phyloP scores from a whole-genome alignment of 345 rosid species.

The Bruguiera sexangula region DNA sequence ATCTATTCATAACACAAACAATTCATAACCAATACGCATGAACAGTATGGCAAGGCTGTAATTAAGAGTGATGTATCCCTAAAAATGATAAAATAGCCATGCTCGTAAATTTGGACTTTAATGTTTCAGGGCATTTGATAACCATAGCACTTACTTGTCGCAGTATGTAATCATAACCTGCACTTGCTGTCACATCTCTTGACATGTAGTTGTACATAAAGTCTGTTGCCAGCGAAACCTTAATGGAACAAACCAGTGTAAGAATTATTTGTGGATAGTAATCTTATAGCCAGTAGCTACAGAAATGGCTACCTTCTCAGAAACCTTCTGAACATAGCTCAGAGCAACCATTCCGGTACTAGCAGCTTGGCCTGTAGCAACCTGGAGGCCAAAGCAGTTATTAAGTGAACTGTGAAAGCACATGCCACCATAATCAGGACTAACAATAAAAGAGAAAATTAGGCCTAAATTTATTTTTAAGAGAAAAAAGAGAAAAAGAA shows the following conservation, averaged over 20 bases:
- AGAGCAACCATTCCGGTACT: constrained; percentile 80
- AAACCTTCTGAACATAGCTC: constrained; percentile 95
- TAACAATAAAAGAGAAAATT: not conserved
- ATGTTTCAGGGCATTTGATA: not conserved
- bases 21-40: no score
- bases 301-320: constrained; percentile 70
- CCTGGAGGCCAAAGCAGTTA: constrained; percentile 38
- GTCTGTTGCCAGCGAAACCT: constrained; percentile 92
- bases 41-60: no score
- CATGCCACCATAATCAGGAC: not conserved
- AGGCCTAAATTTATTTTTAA: no score
- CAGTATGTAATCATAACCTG: constrained; percentile 91
- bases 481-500: not conserved
- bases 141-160: constrained; percentile 64
- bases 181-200: constrained; percentile 81
- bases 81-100: not conserved
- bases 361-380: constrained; percentile 92
- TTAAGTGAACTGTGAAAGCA: not conserved
- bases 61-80: not conserved
- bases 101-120: not conserved
- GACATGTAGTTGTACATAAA: constrained; percentile 85
- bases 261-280: constrained; percentile 4
- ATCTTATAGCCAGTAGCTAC: not conserved
- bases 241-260: constrained; percentile 12
- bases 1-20: no score